A percentile compares a stretch with the other conserved stretches of the same genome.
These are phyloP conservation scores for Mucor racemosus DNA, from an alignment of 371 early-diverging fungal genomes.

Conservation along the genomic window DNA sequence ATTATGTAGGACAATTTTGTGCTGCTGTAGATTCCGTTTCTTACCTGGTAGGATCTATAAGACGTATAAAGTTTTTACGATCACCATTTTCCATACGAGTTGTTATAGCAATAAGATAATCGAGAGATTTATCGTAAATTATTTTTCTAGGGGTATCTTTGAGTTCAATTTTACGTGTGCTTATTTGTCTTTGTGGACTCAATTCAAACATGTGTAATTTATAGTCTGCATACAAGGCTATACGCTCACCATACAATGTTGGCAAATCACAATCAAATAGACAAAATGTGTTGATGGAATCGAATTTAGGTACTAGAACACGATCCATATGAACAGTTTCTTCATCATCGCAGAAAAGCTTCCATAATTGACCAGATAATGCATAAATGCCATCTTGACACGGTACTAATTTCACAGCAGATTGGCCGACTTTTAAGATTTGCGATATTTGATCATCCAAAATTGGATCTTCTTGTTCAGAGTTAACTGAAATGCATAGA, in stretches of 20 bases:
- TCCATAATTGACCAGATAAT: conserved; percentile 35
- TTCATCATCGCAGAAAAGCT: conserved; percentile 15
- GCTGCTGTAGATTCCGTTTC: not conserved
- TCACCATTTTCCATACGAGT: conserved; percentile 9
- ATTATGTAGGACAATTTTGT: not conserved
- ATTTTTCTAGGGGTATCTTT: conserved; percentile 36
- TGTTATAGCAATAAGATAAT: conserved; percentile 23
- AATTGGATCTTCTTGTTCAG: not conserved
- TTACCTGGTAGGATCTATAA: conserved; percentile 26
- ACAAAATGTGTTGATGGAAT: conserved; percentile 19
- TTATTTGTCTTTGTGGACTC: conserved; percentile 6
- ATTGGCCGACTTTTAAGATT: not conserved
- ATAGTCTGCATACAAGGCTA: conserved; percentile 30
- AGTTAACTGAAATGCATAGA: conserved; percentile 10
- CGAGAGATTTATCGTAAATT: conserved; percentile 17
- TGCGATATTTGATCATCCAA: not conserved
- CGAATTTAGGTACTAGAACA: conserved; percentile 21
- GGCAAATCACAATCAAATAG: conserved; percentile 20
- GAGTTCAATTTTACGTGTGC: conserved; percentile 23
- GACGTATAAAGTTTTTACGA: conserved; percentile 21
- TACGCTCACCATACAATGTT: conserved; percentile 7
- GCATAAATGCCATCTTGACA: conserved; percentile 22
- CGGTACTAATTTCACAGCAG: not conserved
- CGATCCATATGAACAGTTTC: conserved; percentile 25
- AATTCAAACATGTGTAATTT: conserved; percentile 27